Conservation (phyloP, 257 asterid species). For the Solanum pinnatisectum region DNA sequence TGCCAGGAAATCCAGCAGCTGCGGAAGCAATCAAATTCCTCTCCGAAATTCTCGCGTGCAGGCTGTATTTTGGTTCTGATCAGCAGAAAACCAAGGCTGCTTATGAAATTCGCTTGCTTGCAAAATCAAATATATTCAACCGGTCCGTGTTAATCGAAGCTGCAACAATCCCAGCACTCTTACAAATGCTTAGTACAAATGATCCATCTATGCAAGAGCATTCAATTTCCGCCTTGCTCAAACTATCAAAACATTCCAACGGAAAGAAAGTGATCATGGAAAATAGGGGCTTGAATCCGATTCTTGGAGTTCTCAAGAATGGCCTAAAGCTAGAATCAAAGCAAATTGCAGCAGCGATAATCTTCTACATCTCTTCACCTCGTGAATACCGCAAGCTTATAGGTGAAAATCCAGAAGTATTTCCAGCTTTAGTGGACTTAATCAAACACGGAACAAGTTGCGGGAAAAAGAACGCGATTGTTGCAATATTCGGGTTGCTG, state of each 20-base stretch:
- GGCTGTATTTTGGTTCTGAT: slow-evolving; percentile 33
- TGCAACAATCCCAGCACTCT: slow-evolving; percentile 37
- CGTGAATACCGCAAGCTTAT: slow-evolving; percentile 39
- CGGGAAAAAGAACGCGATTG: slow-evolving; percentile 60
- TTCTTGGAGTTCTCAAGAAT: slow-evolving; percentile 30
- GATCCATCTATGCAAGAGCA: slow-evolving; percentile 50
- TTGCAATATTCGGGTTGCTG: slow-evolving; percentile 45
- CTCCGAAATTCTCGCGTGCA: slow-evolving; percentile 29
- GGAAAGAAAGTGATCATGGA: slow-evolving; percentile 47
- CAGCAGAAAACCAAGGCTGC: slow-evolving; percentile 53
- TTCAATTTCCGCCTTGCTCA: slow-evolving; percentile 45
- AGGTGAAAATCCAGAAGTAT: slow-evolving; percentile 32
- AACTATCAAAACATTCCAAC: slow-evolving; percentile 52
- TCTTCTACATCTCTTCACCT: slow-evolving; percentile 51
- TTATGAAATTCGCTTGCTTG: slow-evolving; percentile 51
- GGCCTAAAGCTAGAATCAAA: slow-evolving; percentile 37
- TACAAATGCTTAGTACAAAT: slow-evolving; percentile 25
- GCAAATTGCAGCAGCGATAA: slow-evolving; percentile 61
- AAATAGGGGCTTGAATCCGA: slow-evolving; percentile 24
- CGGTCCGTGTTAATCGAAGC: slow-evolving; percentile 41
- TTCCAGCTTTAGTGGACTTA: slow-evolving; percentile 39
- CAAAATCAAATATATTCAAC: slow-evolving; percentile 57
- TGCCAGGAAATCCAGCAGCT: slow-evolving; percentile 54
- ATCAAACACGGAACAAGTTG: slow-evolving; percentile 40
- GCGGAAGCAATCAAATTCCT: slow-evolving; percentile 46